Percentiles rank a stretch among this genome's conserved stretches.
These are phyloP conservation scores for Phragmites australis DNA, from an alignment of 176 grass and related monocot species.

Conservation along the genomic window DNA sequence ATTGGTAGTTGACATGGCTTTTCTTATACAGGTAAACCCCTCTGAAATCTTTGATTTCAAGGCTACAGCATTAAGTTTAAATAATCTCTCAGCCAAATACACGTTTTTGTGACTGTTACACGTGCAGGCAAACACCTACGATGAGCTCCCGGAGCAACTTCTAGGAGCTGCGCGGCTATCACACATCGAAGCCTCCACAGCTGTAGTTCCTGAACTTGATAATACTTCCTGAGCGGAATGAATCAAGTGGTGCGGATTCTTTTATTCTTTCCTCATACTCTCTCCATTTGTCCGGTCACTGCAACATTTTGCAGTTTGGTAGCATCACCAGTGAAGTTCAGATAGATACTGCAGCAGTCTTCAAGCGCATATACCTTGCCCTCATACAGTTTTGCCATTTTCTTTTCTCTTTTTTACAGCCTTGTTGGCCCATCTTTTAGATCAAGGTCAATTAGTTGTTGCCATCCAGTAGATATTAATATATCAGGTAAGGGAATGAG, in stretches of 20 bases:
- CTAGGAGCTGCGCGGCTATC: slow-evolving; percentile 73
- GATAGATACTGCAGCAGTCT: neutral
- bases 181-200: slow-evolving; percentile 73
- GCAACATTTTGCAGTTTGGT: slow-evolving; percentile 34
- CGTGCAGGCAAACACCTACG: slow-evolving; percentile 72
- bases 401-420: neutral
- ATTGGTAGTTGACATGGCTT: slow-evolving; percentile 91
- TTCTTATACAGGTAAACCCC: slow-evolving; percentile 88
- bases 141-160: slow-evolving; percentile 88
- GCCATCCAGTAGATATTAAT: neutral
- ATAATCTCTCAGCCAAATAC: neutral
- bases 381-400: slow-evolving; percentile 4
- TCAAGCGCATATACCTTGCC: neutral
- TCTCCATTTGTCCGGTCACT: slow-evolving; percentile 1
- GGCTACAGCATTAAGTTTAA: neutral
- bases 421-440: neutral
- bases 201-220: slow-evolving; percentile 48
- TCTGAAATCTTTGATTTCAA: neutral
- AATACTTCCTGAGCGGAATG: slow-evolving; percentile 19
- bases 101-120: slow-evolving; percentile 1
- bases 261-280: slow-evolving; percentile 25
- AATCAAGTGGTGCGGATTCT: slow-evolving; percentile 34
- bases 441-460: neutral
- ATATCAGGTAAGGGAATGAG: too few relatives aligned
- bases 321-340: neutral